Evolutionary conservation across 306 rosid species (phyloP), one percentile per base, ranked within the genome.

Genomic region (Cajanus cajan): DNA sequence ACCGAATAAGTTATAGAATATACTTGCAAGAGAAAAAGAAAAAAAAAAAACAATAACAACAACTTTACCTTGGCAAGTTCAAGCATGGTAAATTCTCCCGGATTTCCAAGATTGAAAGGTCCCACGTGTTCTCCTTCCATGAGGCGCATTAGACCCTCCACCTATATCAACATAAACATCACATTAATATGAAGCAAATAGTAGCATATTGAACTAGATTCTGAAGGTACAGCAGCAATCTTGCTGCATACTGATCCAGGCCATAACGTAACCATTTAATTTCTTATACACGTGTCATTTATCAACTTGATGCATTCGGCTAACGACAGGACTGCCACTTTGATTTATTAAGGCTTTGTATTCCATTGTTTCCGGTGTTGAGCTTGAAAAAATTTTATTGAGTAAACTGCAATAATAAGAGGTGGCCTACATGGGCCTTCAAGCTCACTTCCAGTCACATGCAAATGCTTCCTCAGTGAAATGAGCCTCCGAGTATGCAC

Each of bases 111-210:
- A 81, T 95, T 95, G 87, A 95, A 95, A 61, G 99, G 99, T 62
- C 99, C 99, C 24, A 93, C 97, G 41, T 95, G 98, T 85, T 95
- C 98, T 62, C 99, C 99, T 87, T 93, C 99, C 99, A 95, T 95
- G 5, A 95, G 94, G 62, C 98, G 90, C 85, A 95, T 95, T 74
- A 95, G 84, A 84, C 99, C 99, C 86, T 95, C 99, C 80, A 95
- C 99, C 99, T 95, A 41, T 74, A 21, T 51, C 54, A 69, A 48
- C 78, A 48, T 9, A 75, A 0, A 67, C 63, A 45, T 68, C 82
- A 64, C 61, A 77, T 80, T 80, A 9, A 77, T 77, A 37, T 61
- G 52, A 41, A 61, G 48, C 54, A 61, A 68, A 63, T 52, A 74
- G 25, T 34, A 78, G 41, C 73, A 79, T 68, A 72, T 48, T 28